Conservation (phyloP, 768 basidiomycete genomes). For the Chiua virens region DNA sequence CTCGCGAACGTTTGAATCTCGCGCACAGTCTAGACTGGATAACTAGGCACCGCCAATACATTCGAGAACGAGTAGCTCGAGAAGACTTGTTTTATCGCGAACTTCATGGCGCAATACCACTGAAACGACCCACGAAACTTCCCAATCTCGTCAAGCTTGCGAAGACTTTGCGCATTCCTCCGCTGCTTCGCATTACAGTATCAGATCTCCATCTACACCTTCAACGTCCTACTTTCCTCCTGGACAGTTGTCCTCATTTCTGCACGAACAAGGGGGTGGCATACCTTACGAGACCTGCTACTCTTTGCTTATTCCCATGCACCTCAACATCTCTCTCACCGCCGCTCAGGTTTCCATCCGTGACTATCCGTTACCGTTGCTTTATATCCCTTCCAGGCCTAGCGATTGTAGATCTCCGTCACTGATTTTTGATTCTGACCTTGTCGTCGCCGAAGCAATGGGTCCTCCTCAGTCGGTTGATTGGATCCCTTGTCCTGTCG, state of each 20-base stretch:
- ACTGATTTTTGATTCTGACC: conserved; percentile 69
- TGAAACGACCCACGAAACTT: conserved; percentile 32
- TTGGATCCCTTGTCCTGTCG: conserved; percentile 69
- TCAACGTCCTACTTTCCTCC: conserved; percentile 59
- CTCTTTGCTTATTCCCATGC: conserved; percentile 80
- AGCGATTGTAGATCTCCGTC: conserved; percentile 37
- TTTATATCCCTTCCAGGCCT: conserved; percentile 61
- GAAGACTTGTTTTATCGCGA: conserved; percentile 48
- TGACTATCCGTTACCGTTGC: conserved; percentile 85
- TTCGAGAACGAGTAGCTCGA: conserved; percentile 47
- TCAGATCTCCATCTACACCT: conserved; percentile 58
- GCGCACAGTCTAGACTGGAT: conserved; percentile 78
- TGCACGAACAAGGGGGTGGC: conserved; percentile 64
- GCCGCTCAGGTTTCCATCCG: conserved; percentile 66
- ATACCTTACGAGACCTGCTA: conserved; percentile 71
- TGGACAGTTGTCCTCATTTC: conserved; percentile 57
- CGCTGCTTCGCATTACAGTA: conserved; percentile 69
- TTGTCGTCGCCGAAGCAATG: conserved; percentile 89
- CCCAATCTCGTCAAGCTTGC: conserved; percentile 47
- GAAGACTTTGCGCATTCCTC: conserved; percentile 43
- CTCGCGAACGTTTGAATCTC: conserved; percentile 62
- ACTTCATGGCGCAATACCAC: conserved; percentile 39
- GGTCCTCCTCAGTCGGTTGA: conserved; percentile 64
- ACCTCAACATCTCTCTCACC: conserved; percentile 66
- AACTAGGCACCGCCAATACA: conserved; percentile 48